A percentile compares a stretch with the other conserved stretches of the same genome.
Evolutionary conservation across 495 filamentous ascomycete genomes (phyloP).

Genomic region (Penicillium manginii): DNA sequence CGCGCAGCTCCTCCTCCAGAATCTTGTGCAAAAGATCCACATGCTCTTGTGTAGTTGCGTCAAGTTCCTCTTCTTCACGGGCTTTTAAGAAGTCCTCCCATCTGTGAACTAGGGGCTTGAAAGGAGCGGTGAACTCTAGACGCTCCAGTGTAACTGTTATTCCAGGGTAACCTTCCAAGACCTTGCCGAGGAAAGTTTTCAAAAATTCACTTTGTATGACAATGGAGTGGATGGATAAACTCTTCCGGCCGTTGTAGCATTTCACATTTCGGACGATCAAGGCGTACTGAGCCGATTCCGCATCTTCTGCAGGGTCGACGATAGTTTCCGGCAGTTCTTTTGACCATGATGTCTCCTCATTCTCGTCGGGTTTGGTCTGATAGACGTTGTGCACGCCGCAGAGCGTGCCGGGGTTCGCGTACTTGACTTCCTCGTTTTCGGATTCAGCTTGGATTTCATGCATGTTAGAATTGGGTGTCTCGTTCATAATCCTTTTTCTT

Average conservation of each 20-base stretch:
- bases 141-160: slow-evolving; percentile 62
- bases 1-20: slow-evolving; percentile 61
- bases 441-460: slow-evolving; percentile 2
- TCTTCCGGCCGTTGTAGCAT: slow-evolving; percentile 63
- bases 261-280: slow-evolving; percentile 57
- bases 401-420: slow-evolving; percentile 25
- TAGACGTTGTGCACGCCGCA: slow-evolving; percentile 39
- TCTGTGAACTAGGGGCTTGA: slow-evolving; percentile 68
- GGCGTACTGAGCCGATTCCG: slow-evolving; percentile 54
- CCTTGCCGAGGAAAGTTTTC: slow-evolving; percentile 57
- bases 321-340: slow-evolving; percentile 48
- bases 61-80: slow-evolving; percentile 49
- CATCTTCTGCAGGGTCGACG: slow-evolving; percentile 52
- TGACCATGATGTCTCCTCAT: slow-evolving; percentile 33
- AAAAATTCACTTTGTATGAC: slow-evolving; percentile 67
- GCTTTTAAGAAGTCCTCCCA: slow-evolving; percentile 60
- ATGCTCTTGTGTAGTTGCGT: slow-evolving; percentile 56
- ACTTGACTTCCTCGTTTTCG: slow-evolving; percentile 8
- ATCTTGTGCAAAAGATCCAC: slow-evolving; percentile 59
- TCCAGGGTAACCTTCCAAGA: slow-evolving; percentile 66
- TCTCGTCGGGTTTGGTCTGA: slow-evolving; percentile 31
- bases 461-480: background rate
- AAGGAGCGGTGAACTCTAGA: slow-evolving; percentile 62
- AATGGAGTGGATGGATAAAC: slow-evolving; percentile 63
- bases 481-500: background rate